Evolutionary conservation across 1,139 yeast genomes (phyloP).

Genomic region (Sugiyamaella paludigena): DNA sequence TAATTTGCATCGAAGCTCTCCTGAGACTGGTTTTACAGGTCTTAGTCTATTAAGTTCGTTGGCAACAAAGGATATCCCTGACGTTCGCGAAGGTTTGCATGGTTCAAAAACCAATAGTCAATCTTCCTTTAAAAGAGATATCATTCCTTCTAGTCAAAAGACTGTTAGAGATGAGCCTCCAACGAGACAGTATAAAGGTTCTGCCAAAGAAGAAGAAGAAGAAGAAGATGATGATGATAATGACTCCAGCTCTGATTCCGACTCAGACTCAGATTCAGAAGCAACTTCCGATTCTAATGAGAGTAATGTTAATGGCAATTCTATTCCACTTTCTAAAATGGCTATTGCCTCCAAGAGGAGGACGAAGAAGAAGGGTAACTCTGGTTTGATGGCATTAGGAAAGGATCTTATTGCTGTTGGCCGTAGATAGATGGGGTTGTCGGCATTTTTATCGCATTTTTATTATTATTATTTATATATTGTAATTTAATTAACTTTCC

Average conservation of each 20-base stretch:
- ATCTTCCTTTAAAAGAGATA: constrained; percentile 39
- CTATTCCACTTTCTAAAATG: constrained; percentile 14
- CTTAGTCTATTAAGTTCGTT: constrained; percentile 16
- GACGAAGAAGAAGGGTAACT: constrained; percentile 18
- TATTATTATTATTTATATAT: background rate
- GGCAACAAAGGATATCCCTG: constrained; percentile 15
- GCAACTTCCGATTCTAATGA: constrained; percentile 15
- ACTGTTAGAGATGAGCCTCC: constrained; percentile 39
- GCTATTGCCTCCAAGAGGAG: constrained; percentile 7
- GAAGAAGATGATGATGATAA: constrained; percentile 53
- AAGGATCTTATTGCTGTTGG: constrained; percentile 36
- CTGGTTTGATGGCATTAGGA: constrained; percentile 19
- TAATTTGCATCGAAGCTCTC: too few relatives aligned
- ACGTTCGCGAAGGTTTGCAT: constrained; percentile 14
- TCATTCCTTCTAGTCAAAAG: constrained; percentile 26
- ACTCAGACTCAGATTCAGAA: constrained; percentile 17
- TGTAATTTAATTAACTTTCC: background rate
- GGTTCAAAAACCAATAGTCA: constrained; percentile 7
- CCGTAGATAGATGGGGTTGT: background rate
- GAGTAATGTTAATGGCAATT: constrained; percentile 11
- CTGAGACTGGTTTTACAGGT: constrained; percentile 3
- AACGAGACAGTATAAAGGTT: constrained; percentile 41
- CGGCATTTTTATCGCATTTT: background rate
- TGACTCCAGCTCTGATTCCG: constrained; percentile 47
- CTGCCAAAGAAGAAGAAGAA: constrained; percentile 63